phyloP scores from a whole-genome alignment of 208 protist species.

The Tritrichomonas musculus region DNA sequence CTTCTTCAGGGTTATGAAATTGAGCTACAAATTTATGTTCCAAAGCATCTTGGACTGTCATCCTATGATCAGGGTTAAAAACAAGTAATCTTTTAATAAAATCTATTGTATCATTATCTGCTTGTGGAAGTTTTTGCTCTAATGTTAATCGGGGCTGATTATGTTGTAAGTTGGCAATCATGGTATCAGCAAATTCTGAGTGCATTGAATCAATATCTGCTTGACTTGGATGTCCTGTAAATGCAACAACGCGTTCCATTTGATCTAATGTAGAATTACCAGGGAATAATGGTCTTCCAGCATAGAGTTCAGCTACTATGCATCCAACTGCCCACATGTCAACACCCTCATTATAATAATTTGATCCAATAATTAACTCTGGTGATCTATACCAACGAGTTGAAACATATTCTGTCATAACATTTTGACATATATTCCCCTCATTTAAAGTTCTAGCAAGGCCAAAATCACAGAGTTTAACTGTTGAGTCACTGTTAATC shows the following conservation, averaged over 20 bases:
- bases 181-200: not conserved
- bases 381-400: conserved; percentile 44
- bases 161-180: not conserved
- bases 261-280: conserved; percentile 41
- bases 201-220: not conserved
- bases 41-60: not conserved
- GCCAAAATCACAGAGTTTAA: conserved; percentile 92
- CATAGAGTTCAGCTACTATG: conserved; percentile 44
- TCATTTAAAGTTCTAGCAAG: conserved; percentile 56
- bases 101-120: not conserved
- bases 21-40: conserved; percentile 13
- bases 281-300: conserved; percentile 41
- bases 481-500: conserved; percentile 76
- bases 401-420: conserved; percentile 52
- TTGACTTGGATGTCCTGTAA: not conserved
- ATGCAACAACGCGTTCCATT: conserved; percentile 29
- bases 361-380: conserved; percentile 24
- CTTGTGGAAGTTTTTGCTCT: not conserved
- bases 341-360: conserved; percentile 22
- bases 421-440: not conserved
- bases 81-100: not conserved
- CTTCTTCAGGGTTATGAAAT: not conserved
- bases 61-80: not conserved
- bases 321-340: conserved; percentile 49
- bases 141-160: not conserved